Base-by-base conservation (phyloP, 352 stramenopile genomes). In the Poterioochromonas sp. region DNA sequence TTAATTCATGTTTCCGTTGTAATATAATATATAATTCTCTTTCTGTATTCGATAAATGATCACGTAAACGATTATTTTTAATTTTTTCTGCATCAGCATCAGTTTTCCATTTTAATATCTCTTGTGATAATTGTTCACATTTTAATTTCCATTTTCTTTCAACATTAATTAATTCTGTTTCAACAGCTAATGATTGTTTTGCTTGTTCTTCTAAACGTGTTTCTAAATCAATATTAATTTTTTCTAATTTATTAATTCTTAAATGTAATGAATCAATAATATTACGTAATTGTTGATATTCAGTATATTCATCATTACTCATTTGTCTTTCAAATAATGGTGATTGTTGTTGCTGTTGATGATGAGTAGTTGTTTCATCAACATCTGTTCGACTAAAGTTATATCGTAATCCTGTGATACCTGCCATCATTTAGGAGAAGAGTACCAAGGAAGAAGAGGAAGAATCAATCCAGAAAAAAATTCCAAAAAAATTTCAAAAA, bases 141-240 rank as follows among this genome's bases (percentile, higher is more conserved):
- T 54, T 8, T 11, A n/a, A 20, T 54, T 18, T 58, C 65, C 65
- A 74, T 35, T 51, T 32, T 15, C 37, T n/a, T 26, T 74, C 65
- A 39, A 74, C 53, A 5, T 8, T 26, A 5, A 54, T 58, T 18
- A 11, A 74, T n/a, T 74, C 41, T 26, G 39, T 39, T 34, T 74
- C 65, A 35, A 54, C 39, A n/a, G 65, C 40, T 18, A 58, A 35
- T 11, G 65, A 58, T 40, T 37, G 20, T 34, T 74, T 74, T 11
- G 65, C 65, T 54, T 74, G 65, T 54, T 51, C 20, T 54, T 74
- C 65, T n/a, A 74, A 35, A 40, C 65, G 18, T 40, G 3, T 26
- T 74, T 74, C 65, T 37, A 74, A 39, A 74, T 74, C 65, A 29
- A 54, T 58, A 74, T 74, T 74, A 40, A 74, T 74, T 26, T 54